Conservation (phyloP, 441 rosid species). For the Populus tomentosa region DNA sequence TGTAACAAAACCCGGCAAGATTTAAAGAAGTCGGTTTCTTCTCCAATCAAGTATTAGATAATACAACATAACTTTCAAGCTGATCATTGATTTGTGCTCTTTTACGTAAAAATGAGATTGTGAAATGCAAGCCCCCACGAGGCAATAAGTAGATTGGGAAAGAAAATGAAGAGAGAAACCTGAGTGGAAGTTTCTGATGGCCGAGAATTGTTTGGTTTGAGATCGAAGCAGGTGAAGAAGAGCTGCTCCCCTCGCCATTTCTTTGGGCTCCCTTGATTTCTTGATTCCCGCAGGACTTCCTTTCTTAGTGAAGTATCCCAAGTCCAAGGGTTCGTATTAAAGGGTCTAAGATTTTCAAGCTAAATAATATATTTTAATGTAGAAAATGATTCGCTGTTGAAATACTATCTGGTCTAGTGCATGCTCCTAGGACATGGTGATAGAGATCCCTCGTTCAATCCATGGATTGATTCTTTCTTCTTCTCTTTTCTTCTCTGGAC, state of each 20-base stretch:
- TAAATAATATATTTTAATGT: not conserved
- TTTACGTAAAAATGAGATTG: not conserved
- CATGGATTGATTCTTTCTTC: not conserved
- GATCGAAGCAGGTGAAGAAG: constrained; percentile 59
- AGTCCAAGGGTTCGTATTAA: not conserved
- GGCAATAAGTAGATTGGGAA: not conserved
- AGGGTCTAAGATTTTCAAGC: not conserved
- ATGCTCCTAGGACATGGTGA: constrained; percentile 29
- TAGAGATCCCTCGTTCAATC: not conserved
- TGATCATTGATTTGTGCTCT: not conserved
- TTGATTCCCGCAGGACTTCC: not conserved
- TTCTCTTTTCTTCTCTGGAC: not conserved
- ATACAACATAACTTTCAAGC: not conserved
- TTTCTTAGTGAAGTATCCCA: not conserved
- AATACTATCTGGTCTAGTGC: constrained; percentile 50
- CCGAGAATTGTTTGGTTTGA: constrained; percentile 47
- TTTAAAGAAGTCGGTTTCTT: not conserved
- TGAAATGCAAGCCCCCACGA: not conserved
- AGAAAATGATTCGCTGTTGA: not conserved
- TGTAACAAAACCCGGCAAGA: not conserved
- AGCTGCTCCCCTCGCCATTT: constrained; percentile 55
- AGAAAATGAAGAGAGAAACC: constrained; percentile 36
- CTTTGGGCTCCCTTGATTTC: not conserved
- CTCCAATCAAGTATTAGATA: not conserved
- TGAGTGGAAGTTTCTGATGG: constrained; percentile 31